Evolutionary conservation across 345 rosid genomes (phyloP), one percentile per base, ranked within the genome.

Genomic region (Microthlaspi erraticum): DNA sequence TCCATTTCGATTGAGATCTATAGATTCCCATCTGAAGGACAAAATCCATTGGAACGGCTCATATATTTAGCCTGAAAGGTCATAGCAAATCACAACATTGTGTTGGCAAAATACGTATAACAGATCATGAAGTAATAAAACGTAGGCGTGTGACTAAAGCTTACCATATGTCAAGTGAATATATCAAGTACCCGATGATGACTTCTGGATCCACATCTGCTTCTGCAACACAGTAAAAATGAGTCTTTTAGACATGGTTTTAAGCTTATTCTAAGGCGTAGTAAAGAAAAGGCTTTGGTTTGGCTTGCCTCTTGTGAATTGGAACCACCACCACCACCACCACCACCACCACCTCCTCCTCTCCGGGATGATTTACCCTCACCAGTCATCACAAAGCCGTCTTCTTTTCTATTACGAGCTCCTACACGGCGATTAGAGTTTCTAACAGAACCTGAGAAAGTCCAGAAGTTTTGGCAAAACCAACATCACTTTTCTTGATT

Each of bases 131-230:
- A 14, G 41, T 43, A 39, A 17, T 45, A 23, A 17, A 63, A 51
- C n/a, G 43, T 6, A 49, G 13, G 20, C 41, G 2, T 42, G 45
- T 6, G 8, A 13, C 20, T 9, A 65, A n/a, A 14, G n/a, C 66
- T 63, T 78, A 85, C 87, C 81, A 58, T 44, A 54, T 56, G 70
- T 70, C 9, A 65, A 64, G 56, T 67, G 70, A 65, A 64, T 60
- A 49, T 45, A 56, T 83, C 83, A 89, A 54, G 88, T 80, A 58
- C 87, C 93, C 5, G 87, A 79, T 56, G 88, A 66, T 54, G 94
- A 73, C 67, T 88, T 90, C 73, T 88, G 97, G 72, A 90, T 82
- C 97, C 97, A 90, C 61, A 82, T 87, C 67, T 88, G 94, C 82
- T 88, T 90, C 97, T 90, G 90, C 70, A 62, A 63, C 45, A 71